Evolutionary conservation across 306 rosid genomes (phyloP), one percentile per base, ranked within the genome.

Genomic region (Prunus salicina): DNA sequence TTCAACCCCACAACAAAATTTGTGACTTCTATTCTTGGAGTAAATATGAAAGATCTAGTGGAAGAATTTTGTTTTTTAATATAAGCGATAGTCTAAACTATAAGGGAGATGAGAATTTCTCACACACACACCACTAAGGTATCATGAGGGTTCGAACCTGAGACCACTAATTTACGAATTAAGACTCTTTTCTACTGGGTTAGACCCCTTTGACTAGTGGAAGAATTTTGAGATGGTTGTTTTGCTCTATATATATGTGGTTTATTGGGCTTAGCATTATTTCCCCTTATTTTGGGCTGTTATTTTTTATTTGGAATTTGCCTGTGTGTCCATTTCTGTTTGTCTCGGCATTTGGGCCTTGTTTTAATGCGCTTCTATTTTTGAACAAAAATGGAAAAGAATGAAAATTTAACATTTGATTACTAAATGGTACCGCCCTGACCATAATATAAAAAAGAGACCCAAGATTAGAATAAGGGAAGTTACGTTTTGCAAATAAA

Each of bases 141-240:
- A 2, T 38, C 0, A 6, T 38, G 0, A 38, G 9, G 9, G 2
- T 38, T 38, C 2, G 0, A 38, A 38, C 2, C 0, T 6, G 2
- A 38, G 0, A 38, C 0, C 9, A 7, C 9, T 38, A 7, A 0
- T 7, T 38, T 38, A 0, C 9, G 43, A 38, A 0, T 6, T 0
- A 38, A 38, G 6, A 1, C 0, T 38, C 43, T 38, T 38, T 38
- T 38, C 0, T 2, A 7, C 0, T 38, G 2, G 0, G 2, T 38
- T 1, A 0, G 2, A 6, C 9, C 0, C 7, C 9, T 0, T 38
- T 38, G 2, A 2, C 43, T 38, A 7, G 43, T 0, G 43, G 0
- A 38, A 38, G 9, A 6, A 6, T 56, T 56, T 20, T 22, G 12
- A 20, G 22, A n/a, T 4, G 14, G 27, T 22, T 10, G 62, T 20